Percentiles rank a stretch among this genome's conserved stretches.
Evolutionary conservation across 768 basidiomycete genomes (phyloP).

Genomic region (Tulasnella calospora): DNA sequence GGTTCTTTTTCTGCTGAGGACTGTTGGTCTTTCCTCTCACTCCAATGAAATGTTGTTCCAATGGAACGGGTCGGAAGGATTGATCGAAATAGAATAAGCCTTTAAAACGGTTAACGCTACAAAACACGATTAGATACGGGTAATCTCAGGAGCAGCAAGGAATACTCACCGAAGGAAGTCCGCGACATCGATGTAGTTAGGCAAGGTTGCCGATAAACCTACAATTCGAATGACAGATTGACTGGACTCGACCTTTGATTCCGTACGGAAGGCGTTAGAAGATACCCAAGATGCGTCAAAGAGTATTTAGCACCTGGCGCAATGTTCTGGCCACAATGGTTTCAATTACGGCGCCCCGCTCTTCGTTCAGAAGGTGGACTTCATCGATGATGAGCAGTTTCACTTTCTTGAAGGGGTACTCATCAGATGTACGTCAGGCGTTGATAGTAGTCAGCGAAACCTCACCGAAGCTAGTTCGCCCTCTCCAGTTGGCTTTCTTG

Average conservation of each 20-base stretch:
- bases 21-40: conserved; percentile 84
- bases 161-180: conserved; percentile 76
- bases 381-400: conserved; percentile 97
- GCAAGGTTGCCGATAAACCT: conserved; percentile 88
- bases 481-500: conserved; percentile 92
- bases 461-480: conserved; percentile 90
- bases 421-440: background rate
- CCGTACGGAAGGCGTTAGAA: background rate
- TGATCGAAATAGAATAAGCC: conserved; percentile 98
- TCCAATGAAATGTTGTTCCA: conserved; percentile 96
- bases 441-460: background rate
- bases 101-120: conserved; percentile 74
- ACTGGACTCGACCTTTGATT: conserved; percentile 81
- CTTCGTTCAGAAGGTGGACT: conserved; percentile 94
- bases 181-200: conserved; percentile 94
- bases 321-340: conserved; percentile 95
- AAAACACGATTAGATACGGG: background rate
- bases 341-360: conserved; percentile 96
- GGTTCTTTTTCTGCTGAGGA: conserved; percentile 65
- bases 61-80: conserved; percentile 91
- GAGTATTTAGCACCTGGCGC: conserved; percentile 55
- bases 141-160: background rate
- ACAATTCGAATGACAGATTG: conserved; percentile 96
- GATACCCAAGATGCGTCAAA: background rate
- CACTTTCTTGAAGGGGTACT: conserved; percentile 54